Conservation (phyloP, 768 basidiomycete species). For the Trametes cubensis region DNA sequence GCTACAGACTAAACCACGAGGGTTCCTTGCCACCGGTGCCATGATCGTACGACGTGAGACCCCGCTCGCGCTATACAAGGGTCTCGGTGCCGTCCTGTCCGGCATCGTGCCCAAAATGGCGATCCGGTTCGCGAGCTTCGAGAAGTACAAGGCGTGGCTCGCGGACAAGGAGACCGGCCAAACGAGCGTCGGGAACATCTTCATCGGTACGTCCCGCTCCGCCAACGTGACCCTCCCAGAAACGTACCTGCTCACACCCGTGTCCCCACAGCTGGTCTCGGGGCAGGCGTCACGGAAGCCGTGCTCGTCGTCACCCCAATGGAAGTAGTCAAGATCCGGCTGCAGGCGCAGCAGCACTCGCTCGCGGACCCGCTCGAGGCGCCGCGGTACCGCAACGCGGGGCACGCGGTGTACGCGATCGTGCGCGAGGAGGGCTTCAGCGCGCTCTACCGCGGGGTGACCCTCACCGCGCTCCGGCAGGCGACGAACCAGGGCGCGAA, state of each 20-base stretch:
- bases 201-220: slow-evolving; percentile 68
- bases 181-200: slow-evolving; percentile 78
- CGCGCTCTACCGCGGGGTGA: slow-evolving; percentile 90
- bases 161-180: slow-evolving; percentile 77
- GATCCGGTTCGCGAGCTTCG: slow-evolving; percentile 97
- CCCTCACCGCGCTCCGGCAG: slow-evolving; percentile 90
- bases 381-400: slow-evolving; percentile 95
- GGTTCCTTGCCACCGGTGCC: slow-evolving; percentile 88
- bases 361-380: slow-evolving; percentile 92
- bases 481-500: slow-evolving; percentile 99
- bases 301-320: slow-evolving; percentile 95
- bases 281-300: slow-evolving; percentile 95
- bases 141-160: slow-evolving; percentile 86
- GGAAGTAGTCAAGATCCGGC: slow-evolving; percentile 98
- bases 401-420: slow-evolving; percentile 94
- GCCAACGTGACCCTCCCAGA: background rate
- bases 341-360: slow-evolving; percentile 98
- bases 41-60: slow-evolving; percentile 91
- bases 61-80: slow-evolving; percentile 95
- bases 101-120: slow-evolving; percentile 99
- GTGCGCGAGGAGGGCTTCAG: slow-evolving; percentile 86
- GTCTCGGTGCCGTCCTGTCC: slow-evolving; percentile 92
- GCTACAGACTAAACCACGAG: slow-evolving; percentile 82
- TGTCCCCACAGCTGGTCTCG: slow-evolving; percentile 73
- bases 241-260: background rate